Conservation (phyloP, 495 filamentous ascomycete genomes). For the Alectoria sarmentosa region DNA sequence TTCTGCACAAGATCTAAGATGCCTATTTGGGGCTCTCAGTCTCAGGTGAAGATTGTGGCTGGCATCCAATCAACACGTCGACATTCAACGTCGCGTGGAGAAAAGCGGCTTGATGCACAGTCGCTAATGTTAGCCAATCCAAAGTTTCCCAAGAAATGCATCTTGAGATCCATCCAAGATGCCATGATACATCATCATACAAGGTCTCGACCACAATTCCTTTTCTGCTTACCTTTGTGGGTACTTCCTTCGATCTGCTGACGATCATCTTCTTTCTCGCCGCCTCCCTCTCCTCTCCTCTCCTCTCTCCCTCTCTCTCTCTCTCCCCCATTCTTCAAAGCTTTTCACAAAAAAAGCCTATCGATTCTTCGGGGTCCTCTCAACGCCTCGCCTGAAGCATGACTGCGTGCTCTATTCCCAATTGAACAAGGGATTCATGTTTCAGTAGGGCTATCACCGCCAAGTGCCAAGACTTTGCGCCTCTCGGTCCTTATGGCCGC, state of each 20-base stretch:
- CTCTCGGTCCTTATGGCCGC: conserved; percentile 2
- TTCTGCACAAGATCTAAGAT: background rate
- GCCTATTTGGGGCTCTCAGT: background rate
- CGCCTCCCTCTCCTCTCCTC: too few relatives aligned
- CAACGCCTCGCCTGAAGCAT: too few relatives aligned
- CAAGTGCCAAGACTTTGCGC: background rate
- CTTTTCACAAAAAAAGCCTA: too few relatives aligned
- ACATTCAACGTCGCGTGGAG: conserved; percentile 1
- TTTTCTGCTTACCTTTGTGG: too few relatives aligned
- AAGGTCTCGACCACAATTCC: background rate
- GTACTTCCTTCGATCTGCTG: background rate
- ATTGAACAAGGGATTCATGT: too few relatives aligned
- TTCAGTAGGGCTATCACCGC: background rate
- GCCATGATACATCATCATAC: conserved; percentile 11
- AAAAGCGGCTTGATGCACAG: background rate
- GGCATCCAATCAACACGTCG: conserved; percentile 9
- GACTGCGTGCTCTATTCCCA: too few relatives aligned
- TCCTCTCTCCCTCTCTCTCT: too few relatives aligned
- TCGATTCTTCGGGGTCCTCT: too few relatives aligned
- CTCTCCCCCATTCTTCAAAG: too few relatives aligned
- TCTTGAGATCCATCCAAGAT: background rate
- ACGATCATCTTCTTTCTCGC: background rate
- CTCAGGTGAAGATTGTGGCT: background rate
- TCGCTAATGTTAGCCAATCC: background rate
- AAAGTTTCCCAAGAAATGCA: background rate